These are phyloP conservation scores for Moesziomyces sp. DNA, from an alignment of 1,284 basidiomycete genomes.

Conservation along the genomic window DNA sequence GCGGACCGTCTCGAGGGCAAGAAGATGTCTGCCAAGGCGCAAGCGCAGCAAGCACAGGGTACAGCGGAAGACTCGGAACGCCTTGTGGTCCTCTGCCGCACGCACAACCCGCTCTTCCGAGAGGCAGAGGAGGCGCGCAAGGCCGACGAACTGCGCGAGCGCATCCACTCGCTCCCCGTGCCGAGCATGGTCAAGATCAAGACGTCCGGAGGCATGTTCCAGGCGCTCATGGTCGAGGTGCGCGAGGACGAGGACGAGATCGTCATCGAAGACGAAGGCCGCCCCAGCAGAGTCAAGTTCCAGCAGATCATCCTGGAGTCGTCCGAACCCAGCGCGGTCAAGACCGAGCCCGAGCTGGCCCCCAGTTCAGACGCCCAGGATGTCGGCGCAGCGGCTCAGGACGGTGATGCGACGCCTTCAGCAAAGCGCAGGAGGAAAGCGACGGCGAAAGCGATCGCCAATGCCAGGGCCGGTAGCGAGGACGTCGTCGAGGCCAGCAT, in stretches of 20 bases:
- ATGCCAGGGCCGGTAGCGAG: slow-evolving; percentile 22
- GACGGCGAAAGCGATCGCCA: slow-evolving; percentile 29
- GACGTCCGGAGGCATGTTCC: slow-evolving; percentile 50
- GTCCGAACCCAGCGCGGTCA: slow-evolving; percentile 13
- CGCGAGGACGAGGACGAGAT: slow-evolving; percentile 42
- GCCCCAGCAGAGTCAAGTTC: slow-evolving; percentile 43
- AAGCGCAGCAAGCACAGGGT: not conserved
- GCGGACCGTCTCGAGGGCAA: slow-evolving; percentile 61
- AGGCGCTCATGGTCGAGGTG: slow-evolving; percentile 43
- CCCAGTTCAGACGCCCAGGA: not conserved
- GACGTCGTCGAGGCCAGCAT: slow-evolving; percentile 24
- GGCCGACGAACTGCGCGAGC: slow-evolving; percentile 41
- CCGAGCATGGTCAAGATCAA: slow-evolving; percentile 48
- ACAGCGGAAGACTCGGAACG: slow-evolving; percentile 48
- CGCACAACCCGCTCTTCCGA: slow-evolving; percentile 62
- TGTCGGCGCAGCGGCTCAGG: not conserved
- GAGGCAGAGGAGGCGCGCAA: slow-evolving; percentile 49
- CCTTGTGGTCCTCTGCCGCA: slow-evolving; percentile 61
- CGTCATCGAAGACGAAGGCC: slow-evolving; percentile 47
- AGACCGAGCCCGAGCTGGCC: slow-evolving; percentile 8
- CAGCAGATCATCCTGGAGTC: slow-evolving; percentile 39
- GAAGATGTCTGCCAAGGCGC: slow-evolving; percentile 10
- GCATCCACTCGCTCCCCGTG: slow-evolving; percentile 31
- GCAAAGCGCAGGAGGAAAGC: slow-evolving; percentile 36
- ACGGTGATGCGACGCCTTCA: slow-evolving; percentile 6